These are phyloP conservation scores for Lumnitzera littorea DNA, from an alignment of 345 rosid species.

Conservation along the genomic window DNA sequence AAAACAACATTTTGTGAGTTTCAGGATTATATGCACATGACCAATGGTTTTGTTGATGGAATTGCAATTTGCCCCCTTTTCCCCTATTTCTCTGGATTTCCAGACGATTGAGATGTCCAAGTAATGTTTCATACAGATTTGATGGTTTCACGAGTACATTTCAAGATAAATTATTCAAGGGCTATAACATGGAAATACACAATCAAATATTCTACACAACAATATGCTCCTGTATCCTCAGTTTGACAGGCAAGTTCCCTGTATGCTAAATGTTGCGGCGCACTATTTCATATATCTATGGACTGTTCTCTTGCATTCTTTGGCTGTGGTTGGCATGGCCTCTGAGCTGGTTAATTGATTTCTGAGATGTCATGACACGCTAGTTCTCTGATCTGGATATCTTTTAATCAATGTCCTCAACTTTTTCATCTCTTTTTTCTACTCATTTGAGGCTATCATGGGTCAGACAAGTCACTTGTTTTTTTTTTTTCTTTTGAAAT, in stretches of 20 bases:
- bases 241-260: slow-evolving; percentile 60
- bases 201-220: slow-evolving; percentile 97
- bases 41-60: too few species aligned
- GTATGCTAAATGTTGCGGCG: not conserved
- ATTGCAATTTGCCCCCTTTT: not conserved
- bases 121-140: slow-evolving; percentile 41
- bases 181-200: slow-evolving; percentile 93
- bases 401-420: too few species aligned
- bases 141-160: slow-evolving; percentile 99
- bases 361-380: not conserved
- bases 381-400: too few species aligned
- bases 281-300: not conserved
- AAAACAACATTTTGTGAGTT: too few species aligned
- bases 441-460: too few species aligned
- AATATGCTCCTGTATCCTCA: slow-evolving; percentile 67
- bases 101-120: slow-evolving; percentile 7
- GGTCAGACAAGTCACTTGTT: too few species aligned
- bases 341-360: not conserved
- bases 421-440: too few species aligned
- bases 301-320: not conserved
- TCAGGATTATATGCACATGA: too few species aligned
- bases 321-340: not conserved
- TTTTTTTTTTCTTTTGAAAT: too few species aligned
- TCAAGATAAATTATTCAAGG: slow-evolving; percentile 91
- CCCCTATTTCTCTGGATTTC: not conserved